Percentiles rank a stretch among this genome's conserved stretches.
phyloP scores from a whole-genome alignment of 345 rosid genomes.

The Toxicodendron radicans region DNA sequence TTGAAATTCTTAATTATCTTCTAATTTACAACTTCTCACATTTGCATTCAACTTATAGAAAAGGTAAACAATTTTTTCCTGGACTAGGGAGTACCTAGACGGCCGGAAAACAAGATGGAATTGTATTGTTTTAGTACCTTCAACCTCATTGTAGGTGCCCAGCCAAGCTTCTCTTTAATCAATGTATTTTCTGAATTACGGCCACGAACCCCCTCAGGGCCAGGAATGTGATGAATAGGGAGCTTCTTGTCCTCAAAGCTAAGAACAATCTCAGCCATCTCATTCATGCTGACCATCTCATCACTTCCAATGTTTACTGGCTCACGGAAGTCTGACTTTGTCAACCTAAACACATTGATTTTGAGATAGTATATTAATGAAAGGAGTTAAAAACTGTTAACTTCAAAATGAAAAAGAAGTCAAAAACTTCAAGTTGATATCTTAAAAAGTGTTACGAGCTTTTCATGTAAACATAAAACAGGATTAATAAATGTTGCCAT shows the following conservation, averaged over 20 bases:
- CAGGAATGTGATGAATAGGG: slow-evolving; percentile 94
- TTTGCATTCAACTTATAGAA: background rate
- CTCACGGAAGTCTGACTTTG: slow-evolving; percentile 97
- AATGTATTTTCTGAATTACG: slow-evolving; percentile 97
- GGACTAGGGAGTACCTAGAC: background rate
- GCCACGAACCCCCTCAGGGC: slow-evolving; percentile 99
- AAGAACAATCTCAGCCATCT: slow-evolving; percentile 95
- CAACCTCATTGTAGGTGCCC: slow-evolving; percentile 97
- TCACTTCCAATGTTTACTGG: slow-evolving; percentile 98
- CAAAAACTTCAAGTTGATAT: background rate
- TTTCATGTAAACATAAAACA: background rate
- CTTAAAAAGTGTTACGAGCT: background rate
- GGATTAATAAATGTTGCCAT: background rate
- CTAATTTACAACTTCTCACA: background rate
- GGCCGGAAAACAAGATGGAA: background rate
- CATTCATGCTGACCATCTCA: slow-evolving; percentile 99
- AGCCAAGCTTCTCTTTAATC: slow-evolving; percentile 97
- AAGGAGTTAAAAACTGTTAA: background rate
- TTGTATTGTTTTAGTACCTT: slow-evolving; percentile 48
- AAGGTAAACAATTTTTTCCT: background rate
- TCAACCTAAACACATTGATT: slow-evolving; percentile 51
- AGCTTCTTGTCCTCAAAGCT: slow-evolving; percentile 87
- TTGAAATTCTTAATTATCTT: background rate
- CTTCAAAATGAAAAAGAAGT: background rate
- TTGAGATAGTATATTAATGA: background rate